phyloP scores from a whole-genome alignment of 768 basidiomycete species.

The Suillus sp. region DNA sequence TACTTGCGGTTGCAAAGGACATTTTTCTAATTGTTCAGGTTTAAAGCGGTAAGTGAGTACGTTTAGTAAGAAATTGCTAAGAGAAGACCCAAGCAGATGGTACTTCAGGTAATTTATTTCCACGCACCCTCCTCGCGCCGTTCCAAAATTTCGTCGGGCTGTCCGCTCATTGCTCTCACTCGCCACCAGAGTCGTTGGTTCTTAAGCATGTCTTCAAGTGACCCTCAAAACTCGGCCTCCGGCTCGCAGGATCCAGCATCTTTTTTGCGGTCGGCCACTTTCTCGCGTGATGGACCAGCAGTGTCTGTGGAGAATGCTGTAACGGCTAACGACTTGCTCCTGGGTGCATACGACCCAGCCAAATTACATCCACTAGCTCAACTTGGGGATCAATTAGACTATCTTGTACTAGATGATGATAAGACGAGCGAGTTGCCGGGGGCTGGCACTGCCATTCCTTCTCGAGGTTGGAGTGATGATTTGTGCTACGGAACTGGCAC shows the following conservation, averaged over 20 bases:
- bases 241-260: constrained; percentile 50
- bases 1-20: constrained; percentile 19
- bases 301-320: constrained; percentile 55
- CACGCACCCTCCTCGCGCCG: constrained; percentile 28
- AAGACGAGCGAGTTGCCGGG: constrained; percentile 92
- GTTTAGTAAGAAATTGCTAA: not conserved
- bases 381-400: constrained; percentile 92
- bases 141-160: constrained; percentile 29
- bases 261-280: constrained; percentile 49
- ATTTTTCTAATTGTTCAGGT: constrained; percentile 35
- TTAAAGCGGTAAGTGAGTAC: constrained; percentile 18
- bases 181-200: constrained; percentile 20
- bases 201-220: constrained; percentile 32
- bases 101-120: constrained; percentile 18
- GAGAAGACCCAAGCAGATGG: not conserved
- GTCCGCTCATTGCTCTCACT: constrained; percentile 22
- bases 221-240: constrained; percentile 28
- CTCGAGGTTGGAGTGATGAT: constrained; percentile 98
- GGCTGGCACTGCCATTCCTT: constrained; percentile 86
- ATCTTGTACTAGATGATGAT: constrained; percentile 94
- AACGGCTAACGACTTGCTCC: constrained; percentile 85
- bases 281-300: constrained; percentile 43
- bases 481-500: constrained; percentile 99
- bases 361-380: constrained; percentile 93
- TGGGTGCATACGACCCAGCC: constrained; percentile 87